Evolutionary conservation across 169 alveolate genomes (phyloP).

Genomic region (Plasmodium fragile): DNA sequence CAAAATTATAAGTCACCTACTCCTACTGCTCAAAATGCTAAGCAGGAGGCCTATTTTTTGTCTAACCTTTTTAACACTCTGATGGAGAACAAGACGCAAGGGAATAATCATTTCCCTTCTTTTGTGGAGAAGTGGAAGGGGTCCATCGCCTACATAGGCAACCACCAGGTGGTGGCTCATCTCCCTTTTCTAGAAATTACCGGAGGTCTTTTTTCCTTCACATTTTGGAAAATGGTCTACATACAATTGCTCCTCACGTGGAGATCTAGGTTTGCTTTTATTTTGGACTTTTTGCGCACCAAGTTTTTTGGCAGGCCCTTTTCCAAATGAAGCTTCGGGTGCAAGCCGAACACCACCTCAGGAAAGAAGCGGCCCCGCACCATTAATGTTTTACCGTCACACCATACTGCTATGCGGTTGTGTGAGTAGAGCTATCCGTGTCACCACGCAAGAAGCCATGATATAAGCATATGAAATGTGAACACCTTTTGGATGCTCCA

Average conservation of each 20-base stretch:
- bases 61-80: slow-evolving; percentile 77
- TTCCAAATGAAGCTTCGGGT: not conserved
- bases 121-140: slow-evolving; percentile 85
- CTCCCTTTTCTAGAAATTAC: slow-evolving; percentile 78
- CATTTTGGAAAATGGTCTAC: slow-evolving; percentile 81
- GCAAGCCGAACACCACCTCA: not conserved
- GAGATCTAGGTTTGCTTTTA: slow-evolving; percentile 76
- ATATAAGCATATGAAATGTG: not conserved
- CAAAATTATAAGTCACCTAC: slow-evolving; percentile 78
- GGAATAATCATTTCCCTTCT: slow-evolving; percentile 29
- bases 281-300: slow-evolving; percentile 61
- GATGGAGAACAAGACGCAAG: not conserved
- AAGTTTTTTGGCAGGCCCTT: slow-evolving; percentile 76
- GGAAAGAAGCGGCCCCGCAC: not conserved
- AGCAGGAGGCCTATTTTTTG: slow-evolving; percentile 82
- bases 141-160: slow-evolving; percentile 86
- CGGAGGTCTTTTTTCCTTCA: slow-evolving; percentile 78
- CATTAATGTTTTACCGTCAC: not conserved
- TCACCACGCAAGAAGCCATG: not conserved
- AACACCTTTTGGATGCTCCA: not conserved
- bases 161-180: slow-evolving; percentile 78
- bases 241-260: slow-evolving; percentile 78
- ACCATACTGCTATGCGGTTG: not conserved
- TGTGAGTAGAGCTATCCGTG: not conserved
- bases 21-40: slow-evolving; percentile 89